Conservation (phyloP, 768 basidiomycete genomes). For the Thelephora aurantiotincta region DNA sequence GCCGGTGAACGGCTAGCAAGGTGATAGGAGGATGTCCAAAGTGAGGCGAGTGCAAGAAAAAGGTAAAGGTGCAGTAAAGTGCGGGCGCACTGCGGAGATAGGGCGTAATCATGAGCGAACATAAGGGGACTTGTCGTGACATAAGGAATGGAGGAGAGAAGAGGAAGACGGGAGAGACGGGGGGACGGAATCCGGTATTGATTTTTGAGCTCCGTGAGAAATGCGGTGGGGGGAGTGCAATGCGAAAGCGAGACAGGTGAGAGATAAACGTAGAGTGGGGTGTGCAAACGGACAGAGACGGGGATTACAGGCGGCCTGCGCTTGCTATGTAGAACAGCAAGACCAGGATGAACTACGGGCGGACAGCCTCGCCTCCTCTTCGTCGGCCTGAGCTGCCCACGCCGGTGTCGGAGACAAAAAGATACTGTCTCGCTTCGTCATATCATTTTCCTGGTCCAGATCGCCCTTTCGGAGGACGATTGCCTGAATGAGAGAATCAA, state of each 20-base stretch:
- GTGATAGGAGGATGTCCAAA: slow-evolving; percentile 6
- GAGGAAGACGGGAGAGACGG: not conserved
- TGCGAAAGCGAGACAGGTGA: too few relatives aligned
- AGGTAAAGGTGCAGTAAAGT: slow-evolving; percentile 6
- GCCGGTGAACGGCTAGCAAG: not conserved
- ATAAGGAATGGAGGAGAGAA: not conserved
- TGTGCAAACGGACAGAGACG: not conserved
- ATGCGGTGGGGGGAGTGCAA: too few relatives aligned
- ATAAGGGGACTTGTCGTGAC: not conserved
- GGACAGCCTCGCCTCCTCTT: slow-evolving; percentile 55
- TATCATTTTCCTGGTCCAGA: slow-evolving; percentile 71
- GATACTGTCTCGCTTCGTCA: slow-evolving; percentile 75
- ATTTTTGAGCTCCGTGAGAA: too few relatives aligned
- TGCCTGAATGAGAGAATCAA: slow-evolving; percentile 63
- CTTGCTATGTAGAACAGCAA: slow-evolving; percentile 44
- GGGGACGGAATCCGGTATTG: too few relatives aligned
- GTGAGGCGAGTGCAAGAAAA: slow-evolving; percentile 3
- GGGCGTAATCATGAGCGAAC: slow-evolving; percentile 2
- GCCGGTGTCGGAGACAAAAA: slow-evolving; percentile 53
- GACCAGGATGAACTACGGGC: slow-evolving; percentile 38
- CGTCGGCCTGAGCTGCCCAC: slow-evolving; percentile 72
- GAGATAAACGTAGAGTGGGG: too few relatives aligned
- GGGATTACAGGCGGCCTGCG: slow-evolving; percentile 2
- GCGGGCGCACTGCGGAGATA: slow-evolving; percentile 4
- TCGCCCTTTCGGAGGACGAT: slow-evolving; percentile 68